A percentile compares a stretch with the other conserved stretches of the same genome.
These are phyloP conservation scores for Hippophae tibetana DNA, from an alignment of 306 rosid genomes.

Conservation along the genomic window DNA sequence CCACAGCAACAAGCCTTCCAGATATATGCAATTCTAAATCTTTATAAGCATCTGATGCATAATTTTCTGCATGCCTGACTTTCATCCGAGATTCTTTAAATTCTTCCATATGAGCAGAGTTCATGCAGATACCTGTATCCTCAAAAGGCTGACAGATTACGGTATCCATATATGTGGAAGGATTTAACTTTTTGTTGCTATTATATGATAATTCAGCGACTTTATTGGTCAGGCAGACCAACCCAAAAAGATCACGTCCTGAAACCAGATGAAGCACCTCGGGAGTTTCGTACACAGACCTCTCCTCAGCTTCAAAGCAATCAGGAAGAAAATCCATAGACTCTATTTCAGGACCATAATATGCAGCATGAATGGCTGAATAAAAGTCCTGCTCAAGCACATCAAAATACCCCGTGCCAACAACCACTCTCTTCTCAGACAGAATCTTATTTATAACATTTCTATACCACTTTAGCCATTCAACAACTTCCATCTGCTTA, in stretches of 20 bases:
- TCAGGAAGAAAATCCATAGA: slow-evolving; percentile 77
- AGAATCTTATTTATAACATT: slow-evolving; percentile 56
- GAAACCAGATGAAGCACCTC: slow-evolving; percentile 94
- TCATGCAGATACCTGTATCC: slow-evolving; percentile 10
- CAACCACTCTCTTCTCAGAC: slow-evolving; percentile 57
- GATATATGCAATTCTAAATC: slow-evolving; percentile 75
- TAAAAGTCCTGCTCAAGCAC: slow-evolving; percentile 78
- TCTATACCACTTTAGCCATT: slow-evolving; percentile 90
- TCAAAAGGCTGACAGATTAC: no score
- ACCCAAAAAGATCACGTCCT: slow-evolving; percentile 92
- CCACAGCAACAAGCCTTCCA: slow-evolving; percentile 71
- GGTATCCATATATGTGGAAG: slow-evolving; percentile 26
- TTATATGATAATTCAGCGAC: slow-evolving; percentile 38
- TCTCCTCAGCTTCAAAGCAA: slow-evolving; percentile 96
- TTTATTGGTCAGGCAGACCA: slow-evolving; percentile 54
- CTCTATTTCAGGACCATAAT: slow-evolving; percentile 75
- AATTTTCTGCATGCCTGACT: slow-evolving; percentile 18
- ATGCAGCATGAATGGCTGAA: slow-evolving; percentile 76
- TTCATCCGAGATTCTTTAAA: slow-evolving; percentile 22
- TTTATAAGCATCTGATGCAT: slow-evolving; percentile 51
- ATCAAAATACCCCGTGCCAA: slow-evolving; percentile 73
- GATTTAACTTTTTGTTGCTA: slow-evolving; percentile 35
- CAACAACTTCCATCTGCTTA: slow-evolving; percentile 84
- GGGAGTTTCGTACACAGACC: slow-evolving; percentile 72
- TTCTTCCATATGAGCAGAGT: slow-evolving; percentile 18